Conservation (phyloP, 805 yeast genomes). For the Candida glaebosa region DNA sequence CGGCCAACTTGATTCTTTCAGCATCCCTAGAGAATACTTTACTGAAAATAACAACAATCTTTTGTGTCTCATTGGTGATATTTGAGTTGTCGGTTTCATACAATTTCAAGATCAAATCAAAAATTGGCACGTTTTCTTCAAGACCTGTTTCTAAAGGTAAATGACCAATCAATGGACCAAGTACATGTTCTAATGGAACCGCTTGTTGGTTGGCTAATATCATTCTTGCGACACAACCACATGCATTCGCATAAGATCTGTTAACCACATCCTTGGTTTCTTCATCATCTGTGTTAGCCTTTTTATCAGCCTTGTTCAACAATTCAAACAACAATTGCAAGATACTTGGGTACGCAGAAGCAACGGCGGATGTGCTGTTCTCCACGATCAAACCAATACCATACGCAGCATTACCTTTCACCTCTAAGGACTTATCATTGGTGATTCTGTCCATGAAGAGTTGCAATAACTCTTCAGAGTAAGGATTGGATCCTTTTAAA, state of each 20-base stretch:
- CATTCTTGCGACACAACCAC: slow-evolving; percentile 96
- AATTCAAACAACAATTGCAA: slow-evolving; percentile 77
- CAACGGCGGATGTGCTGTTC: slow-evolving; percentile 52
- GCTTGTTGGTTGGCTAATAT: slow-evolving; percentile 65
- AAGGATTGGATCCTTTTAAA: slow-evolving; percentile 63
- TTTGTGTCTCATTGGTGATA: slow-evolving; percentile 54
- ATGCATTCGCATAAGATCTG: slow-evolving; percentile 88
- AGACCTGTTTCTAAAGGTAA: slow-evolving; percentile 84
- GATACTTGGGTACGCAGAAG: slow-evolving; percentile 63
- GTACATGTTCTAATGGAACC: slow-evolving; percentile 69
- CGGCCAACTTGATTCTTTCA: slow-evolving; percentile 65
- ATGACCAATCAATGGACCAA: slow-evolving; percentile 72
- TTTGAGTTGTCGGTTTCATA: slow-evolving; percentile 60
- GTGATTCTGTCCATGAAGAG: slow-evolving; percentile 66
- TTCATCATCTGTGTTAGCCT: slow-evolving; percentile 55
- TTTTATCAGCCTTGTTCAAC: slow-evolving; percentile 60
- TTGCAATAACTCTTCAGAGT: slow-evolving; percentile 64
- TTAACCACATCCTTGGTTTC: slow-evolving; percentile 75
- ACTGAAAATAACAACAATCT: slow-evolving; percentile 65
- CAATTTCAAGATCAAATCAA: slow-evolving; percentile 69
- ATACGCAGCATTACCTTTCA: slow-evolving; percentile 91
- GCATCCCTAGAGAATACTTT: slow-evolving; percentile 70
- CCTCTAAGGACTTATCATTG: slow-evolving; percentile 78
- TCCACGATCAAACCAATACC: slow-evolving; percentile 82
- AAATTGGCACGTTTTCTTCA: slow-evolving; percentile 91